Evolutionary conservation across 2,329 filamentous ascomycete genomes (phyloP), one percentile per base, ranked within the genome.

Genomic region (Fusarium newnesense): DNA sequence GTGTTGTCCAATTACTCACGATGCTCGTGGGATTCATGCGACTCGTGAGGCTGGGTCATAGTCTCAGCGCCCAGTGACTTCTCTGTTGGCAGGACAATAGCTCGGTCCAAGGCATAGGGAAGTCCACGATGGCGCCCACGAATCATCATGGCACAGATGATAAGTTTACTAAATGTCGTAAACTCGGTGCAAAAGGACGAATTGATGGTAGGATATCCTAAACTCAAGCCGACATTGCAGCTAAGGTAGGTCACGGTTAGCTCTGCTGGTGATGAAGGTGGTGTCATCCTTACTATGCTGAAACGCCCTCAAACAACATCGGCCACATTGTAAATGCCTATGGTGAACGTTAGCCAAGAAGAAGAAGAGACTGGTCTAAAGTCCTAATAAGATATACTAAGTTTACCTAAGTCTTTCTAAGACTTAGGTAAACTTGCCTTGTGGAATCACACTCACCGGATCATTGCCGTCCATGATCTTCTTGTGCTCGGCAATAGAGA

Each of bases 71-170:
- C 43, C 15, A 78, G 44, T 15, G 60, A 65, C n/a, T 69, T 71
- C 43, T 79, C 77, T 28, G 75, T 69, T 4, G 79, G 80, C 11
- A 83, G 64, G 49, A 80, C 77, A 36, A 83, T 80, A 21, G 81
- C 81, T 5, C 79, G 77, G 57, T 83, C 81, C 8, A 83, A 74
- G 3, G 75, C 61, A 44, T 82, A 81, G 0, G 81, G 81, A 15
- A 83, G 73, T 1, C 79, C 79, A 2, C 81, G 77, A 47, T 83
- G 81, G 2, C 81, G 79, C 4, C 81, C 81, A 21, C 81, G 78
- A 30, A 83, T 76, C 81, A 83, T 83, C 78, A 81, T 81, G 40
- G 76, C 76, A 54, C 81, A 82, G n/a, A 83, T 75, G 47, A 83
- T 75, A 2, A 83, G 60, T 64, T 83, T 83, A 68, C 81, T 79